Evolutionary conservation across 1,139 yeast species (phyloP).

Genomic region (Protomyces arabidopsidicola): DNA sequence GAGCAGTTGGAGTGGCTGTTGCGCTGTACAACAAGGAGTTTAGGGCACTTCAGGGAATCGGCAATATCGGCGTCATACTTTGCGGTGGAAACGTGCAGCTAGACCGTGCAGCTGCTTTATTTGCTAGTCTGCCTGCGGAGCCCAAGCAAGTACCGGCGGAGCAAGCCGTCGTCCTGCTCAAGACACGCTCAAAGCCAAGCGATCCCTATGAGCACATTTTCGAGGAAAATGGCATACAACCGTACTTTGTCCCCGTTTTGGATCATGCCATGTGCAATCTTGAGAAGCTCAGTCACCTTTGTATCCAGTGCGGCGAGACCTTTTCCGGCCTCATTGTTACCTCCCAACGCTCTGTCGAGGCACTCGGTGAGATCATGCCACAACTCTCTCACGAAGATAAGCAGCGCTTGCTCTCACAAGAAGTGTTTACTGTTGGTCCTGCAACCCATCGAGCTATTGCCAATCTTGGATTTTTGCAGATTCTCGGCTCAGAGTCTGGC

Average conservation of each 20-base stretch:
- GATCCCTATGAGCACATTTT: slow-evolving; percentile 23
- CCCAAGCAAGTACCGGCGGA: neutral
- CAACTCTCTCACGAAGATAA: slow-evolving; percentile 1
- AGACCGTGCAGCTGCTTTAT: slow-evolving; percentile 12
- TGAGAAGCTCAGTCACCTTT: slow-evolving; percentile 43
- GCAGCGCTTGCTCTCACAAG: slow-evolving; percentile 44
- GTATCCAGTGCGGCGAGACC: slow-evolving; percentile 34
- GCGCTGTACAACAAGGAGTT: slow-evolving; percentile 28
- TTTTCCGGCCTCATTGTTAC: slow-evolving; percentile 67
- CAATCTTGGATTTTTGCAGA: slow-evolving; percentile 59
- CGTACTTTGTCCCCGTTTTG: slow-evolving; percentile 63
- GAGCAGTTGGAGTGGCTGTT: slow-evolving; percentile 32
- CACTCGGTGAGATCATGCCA: slow-evolving; percentile 42
- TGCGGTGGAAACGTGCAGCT: slow-evolving; percentile 33
- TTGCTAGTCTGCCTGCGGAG: neutral
- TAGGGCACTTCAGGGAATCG: slow-evolving; percentile 15
- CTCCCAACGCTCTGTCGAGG: slow-evolving; percentile 88
- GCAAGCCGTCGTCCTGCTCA: slow-evolving; percentile 33
- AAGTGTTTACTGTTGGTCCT: slow-evolving; percentile 87
- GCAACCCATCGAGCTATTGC: slow-evolving; percentile 65
- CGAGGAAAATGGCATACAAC: slow-evolving; percentile 6
- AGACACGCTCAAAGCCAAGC: slow-evolving; percentile 19
- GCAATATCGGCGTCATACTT: slow-evolving; percentile 30
- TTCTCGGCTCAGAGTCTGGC: slow-evolving; percentile 69
- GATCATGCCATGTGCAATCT: slow-evolving; percentile 57